These are phyloP conservation scores for Hyphochytrium catenoides DNA, from an alignment of 352 stramenopile genomes.

Conservation along the genomic window DNA sequence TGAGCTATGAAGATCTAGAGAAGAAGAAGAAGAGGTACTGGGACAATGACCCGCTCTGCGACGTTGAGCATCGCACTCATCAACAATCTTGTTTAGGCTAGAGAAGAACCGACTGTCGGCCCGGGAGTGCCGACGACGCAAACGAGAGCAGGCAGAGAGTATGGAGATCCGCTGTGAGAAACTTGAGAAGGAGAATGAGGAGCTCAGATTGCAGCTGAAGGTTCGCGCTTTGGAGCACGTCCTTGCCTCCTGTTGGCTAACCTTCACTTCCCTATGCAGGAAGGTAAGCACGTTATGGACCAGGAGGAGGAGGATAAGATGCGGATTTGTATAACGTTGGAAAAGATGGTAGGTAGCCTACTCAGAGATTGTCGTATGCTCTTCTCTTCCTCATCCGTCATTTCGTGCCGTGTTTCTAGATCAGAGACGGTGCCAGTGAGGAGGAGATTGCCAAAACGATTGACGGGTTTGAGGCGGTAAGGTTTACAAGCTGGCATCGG, in stretches of 20 bases:
- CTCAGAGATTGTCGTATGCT: neutral
- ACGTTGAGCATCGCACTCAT: too few species aligned
- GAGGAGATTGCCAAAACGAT: conserved; percentile 75
- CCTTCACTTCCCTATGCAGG: too few species aligned
- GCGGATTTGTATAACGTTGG: conserved; percentile 44
- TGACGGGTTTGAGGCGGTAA: conserved; percentile 74
- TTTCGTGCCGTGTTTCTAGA: too few species aligned
- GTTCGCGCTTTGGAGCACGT: too few species aligned
- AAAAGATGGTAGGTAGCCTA: conserved; percentile 20
- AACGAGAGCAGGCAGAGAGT: conserved; percentile 54
- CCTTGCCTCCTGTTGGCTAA: too few species aligned
- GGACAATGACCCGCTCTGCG: too few species aligned
- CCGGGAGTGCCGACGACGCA: conserved; percentile 63
- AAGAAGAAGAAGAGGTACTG: too few species aligned
- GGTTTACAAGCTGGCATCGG: too few species aligned
- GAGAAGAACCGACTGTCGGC: conserved; percentile 74
- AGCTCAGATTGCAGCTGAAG: conserved; percentile 67
- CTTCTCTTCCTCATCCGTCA: too few species aligned
- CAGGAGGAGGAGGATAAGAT: conserved; percentile 61
- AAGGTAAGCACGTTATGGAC: conserved; percentile 55
- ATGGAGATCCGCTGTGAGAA: conserved; percentile 48
- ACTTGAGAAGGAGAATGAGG: conserved; percentile 69
- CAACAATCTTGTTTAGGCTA: too few species aligned
- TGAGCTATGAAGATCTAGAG: too few species aligned
- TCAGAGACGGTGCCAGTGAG: conserved; percentile 41